Percentiles rank a stretch among this genome's conserved stretches.
These are phyloP conservation scores for Cordyceps pruinosa DNA, from an alignment of 2,329 filamentous ascomycete species.

Conservation along the genomic window DNA sequence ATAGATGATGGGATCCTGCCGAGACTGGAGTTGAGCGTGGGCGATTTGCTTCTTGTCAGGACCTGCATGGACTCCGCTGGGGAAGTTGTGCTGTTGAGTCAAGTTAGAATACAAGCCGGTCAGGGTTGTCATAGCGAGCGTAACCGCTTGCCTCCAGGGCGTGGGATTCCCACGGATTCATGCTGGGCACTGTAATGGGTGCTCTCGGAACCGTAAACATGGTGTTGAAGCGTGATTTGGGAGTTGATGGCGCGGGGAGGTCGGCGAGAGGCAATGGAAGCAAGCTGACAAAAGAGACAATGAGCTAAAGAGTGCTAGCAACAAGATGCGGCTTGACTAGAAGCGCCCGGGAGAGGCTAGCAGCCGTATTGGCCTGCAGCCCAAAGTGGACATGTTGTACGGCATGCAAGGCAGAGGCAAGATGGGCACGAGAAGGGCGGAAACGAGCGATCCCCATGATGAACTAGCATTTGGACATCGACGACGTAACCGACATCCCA, in stretches of 20 bases:
- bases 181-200: background rate
- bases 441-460: background rate
- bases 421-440: background rate
- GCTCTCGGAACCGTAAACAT: conserved; percentile 1
- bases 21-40: conserved; percentile 18
- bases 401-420: background rate
- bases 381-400: background rate
- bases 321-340: background rate
- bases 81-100: conserved; percentile 17
- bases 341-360: background rate
- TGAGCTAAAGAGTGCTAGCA: background rate
- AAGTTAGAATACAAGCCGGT: background rate
- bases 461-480: background rate
- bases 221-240: background rate
- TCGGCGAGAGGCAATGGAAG: background rate
- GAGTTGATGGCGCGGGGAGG: background rate
- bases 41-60: background rate
- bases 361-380: background rate
- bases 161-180: conserved; percentile 24
- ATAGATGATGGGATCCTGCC: conserved; percentile 44
- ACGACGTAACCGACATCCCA: background rate
- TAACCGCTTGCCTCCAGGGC: conserved; percentile 26
- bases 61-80: background rate
- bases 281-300: background rate
- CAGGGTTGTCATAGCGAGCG: background rate